Evolutionary conservation across 2,329 filamentous ascomycete genomes (phyloP).

Genomic region (Biscogniauxia mediterranea): DNA sequence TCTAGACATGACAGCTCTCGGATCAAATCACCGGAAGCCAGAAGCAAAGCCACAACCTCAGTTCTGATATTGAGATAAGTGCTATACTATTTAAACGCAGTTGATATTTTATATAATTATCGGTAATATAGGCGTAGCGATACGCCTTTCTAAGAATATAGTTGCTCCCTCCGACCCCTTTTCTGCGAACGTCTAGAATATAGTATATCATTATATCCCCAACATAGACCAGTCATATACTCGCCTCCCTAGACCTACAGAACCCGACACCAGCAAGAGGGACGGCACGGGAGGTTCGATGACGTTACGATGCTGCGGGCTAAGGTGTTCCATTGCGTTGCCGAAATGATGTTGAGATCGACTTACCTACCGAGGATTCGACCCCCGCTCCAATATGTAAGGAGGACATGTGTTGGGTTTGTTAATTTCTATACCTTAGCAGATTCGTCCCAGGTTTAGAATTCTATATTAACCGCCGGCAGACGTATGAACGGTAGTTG

Average conservation of each 20-base stretch:
- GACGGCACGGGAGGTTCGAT: background rate
- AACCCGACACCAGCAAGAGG: background rate
- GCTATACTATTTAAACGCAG: background rate
- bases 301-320: background rate
- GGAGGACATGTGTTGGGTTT: conserved; percentile 16
- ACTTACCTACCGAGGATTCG: conserved; percentile 19
- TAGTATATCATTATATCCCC: background rate
- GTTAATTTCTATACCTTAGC: conserved; percentile 28
- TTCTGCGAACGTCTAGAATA: background rate
- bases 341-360: conserved; percentile 10
- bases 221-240: background rate
- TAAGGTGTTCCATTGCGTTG: conserved; percentile 8
- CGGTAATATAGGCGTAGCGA: background rate
- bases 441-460: conserved; percentile 28
- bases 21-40: too few relatives aligned
- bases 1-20: too few relatives aligned
- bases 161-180: background rate
- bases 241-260: background rate
- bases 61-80: too few relatives aligned
- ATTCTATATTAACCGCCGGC: conserved; percentile 30
- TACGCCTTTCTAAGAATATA: background rate
- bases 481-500: conserved; percentile 29
- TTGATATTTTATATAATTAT: background rate
- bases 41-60: too few relatives aligned
- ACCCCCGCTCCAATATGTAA: conserved; percentile 27